A percentile compares a stretch with the other conserved stretches of the same genome.
These are phyloP conservation scores for Amaranthus tricolor DNA, from an alignment of 179 eudicot species.

Conservation along the genomic window DNA sequence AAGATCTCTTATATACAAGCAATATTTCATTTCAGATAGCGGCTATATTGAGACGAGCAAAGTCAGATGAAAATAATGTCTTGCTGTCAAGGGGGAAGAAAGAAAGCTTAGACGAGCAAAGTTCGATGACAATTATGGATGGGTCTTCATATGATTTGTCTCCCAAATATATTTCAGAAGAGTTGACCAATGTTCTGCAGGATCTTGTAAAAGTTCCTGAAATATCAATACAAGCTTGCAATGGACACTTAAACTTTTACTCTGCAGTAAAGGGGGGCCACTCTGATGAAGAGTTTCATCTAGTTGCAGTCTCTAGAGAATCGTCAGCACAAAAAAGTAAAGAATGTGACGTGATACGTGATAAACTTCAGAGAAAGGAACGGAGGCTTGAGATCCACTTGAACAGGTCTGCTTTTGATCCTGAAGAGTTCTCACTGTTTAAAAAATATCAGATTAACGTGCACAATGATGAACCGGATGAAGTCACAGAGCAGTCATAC, in stretches of 20 bases:
- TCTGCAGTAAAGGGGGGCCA: slow-evolving; percentile 35
- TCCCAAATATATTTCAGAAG: slow-evolving; percentile 61
- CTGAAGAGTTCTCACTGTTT: slow-evolving; percentile 82
- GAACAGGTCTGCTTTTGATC: slow-evolving; percentile 83
- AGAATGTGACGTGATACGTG: slow-evolving; percentile 28
- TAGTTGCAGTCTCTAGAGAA: slow-evolving; percentile 26
- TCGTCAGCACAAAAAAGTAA: slow-evolving; percentile 32
- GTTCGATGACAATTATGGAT: neutral
- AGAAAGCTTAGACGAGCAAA: slow-evolving; percentile 4
- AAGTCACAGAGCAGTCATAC: slow-evolving; percentile 70
- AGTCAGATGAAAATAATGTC: slow-evolving; percentile 29
- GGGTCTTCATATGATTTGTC: slow-evolving; percentile 40
- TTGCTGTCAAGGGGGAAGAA: slow-evolving; percentile 23
- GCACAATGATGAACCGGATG: slow-evolving; percentile 74
- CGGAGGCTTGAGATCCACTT: slow-evolving; percentile 61
- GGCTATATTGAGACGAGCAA: slow-evolving; percentile 52
- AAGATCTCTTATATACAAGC: slow-evolving; percentile 76
- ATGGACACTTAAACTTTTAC: slow-evolving; percentile 88
- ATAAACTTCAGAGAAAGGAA: slow-evolving; percentile 30
- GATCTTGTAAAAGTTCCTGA: slow-evolving; percentile 37
- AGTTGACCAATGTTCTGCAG: slow-evolving; percentile 41
- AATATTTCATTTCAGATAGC: slow-evolving; percentile 80
- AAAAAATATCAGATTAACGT: slow-evolving; percentile 75
- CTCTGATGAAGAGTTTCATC: slow-evolving; percentile 28
- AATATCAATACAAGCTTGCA: slow-evolving; percentile 69